Percentiles rank a stretch among this genome's conserved stretches.
phyloP scores from a whole-genome alignment of 2,329 filamentous ascomycete species.

The Aspergillus cejpii region DNA sequence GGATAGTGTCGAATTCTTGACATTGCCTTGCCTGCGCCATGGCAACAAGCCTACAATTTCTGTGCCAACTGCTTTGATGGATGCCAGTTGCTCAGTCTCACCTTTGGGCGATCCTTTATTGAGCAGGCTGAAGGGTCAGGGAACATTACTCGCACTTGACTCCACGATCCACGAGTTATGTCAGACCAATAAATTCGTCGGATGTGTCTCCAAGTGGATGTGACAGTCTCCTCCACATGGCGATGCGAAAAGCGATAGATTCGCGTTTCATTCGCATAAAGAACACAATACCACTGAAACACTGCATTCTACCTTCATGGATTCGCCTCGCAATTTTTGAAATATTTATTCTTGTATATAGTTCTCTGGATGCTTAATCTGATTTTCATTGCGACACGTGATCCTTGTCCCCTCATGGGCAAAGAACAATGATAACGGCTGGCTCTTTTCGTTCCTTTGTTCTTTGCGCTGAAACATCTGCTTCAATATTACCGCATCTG shows the following conservation, averaged over 20 bases:
- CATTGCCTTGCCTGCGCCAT: not conserved
- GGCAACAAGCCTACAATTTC: not conserved
- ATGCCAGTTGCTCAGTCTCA: not conserved
- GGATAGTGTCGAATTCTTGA: not conserved
- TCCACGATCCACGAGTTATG: not conserved
- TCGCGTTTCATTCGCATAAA: not conserved
- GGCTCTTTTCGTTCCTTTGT: slow-evolving; percentile 12
- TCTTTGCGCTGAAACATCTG: slow-evolving; percentile 4
- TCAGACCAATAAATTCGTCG: not conserved
- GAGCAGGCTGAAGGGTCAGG: not conserved
- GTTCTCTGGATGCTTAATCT: slow-evolving; percentile 1
- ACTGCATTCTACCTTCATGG: not conserved
- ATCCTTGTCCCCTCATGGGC: not conserved
- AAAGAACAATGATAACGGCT: slow-evolving; percentile 19
- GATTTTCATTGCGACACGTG: slow-evolving; percentile 10
- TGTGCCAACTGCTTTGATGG: not conserved
- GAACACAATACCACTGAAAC: not conserved
- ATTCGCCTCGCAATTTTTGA: not conserved
- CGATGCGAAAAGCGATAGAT: not conserved
- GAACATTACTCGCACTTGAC: not conserved
- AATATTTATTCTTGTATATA: not conserved
- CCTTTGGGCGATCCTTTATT: not conserved
- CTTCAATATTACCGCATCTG: slow-evolving; percentile 22
- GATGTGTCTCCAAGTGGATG: not conserved
- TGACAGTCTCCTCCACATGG: not conserved